Evolutionary conservation across 768 basidiomycete genomes (phyloP).

Genomic region (Pleurotus tuber-regium): DNA sequence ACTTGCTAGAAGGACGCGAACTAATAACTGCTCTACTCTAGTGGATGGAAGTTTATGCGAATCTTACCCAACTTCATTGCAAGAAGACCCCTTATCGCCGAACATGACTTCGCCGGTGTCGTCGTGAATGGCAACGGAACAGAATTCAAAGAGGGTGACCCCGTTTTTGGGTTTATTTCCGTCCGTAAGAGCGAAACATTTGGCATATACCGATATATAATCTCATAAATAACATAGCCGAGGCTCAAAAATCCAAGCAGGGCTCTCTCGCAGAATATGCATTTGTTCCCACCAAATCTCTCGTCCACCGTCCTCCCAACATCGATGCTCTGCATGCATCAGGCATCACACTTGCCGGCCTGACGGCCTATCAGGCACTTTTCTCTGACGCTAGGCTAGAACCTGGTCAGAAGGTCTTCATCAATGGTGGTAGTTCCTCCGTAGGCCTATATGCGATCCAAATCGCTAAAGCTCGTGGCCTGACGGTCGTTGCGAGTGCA

Average conservation of each 20-base stretch:
- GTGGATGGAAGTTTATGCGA: slow-evolving; percentile 46
- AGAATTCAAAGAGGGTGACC: slow-evolving; percentile 45
- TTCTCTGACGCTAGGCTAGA: slow-evolving; percentile 38
- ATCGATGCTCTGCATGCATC: slow-evolving; percentile 48
- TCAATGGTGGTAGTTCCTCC: slow-evolving; percentile 56
- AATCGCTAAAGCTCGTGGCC: slow-evolving; percentile 52
- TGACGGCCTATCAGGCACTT: slow-evolving; percentile 44
- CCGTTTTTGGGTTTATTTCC: slow-evolving; percentile 46
- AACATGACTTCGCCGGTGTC: slow-evolving; percentile 51
- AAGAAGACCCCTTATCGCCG: slow-evolving; percentile 40
- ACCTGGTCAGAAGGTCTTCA: slow-evolving; percentile 44
- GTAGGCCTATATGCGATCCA: slow-evolving; percentile 57
- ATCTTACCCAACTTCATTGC: slow-evolving; percentile 35
- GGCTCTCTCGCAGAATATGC: slow-evolving; percentile 52
- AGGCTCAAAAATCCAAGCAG: slow-evolving; percentile 23
- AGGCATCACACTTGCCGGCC: slow-evolving; percentile 41
- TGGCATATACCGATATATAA: neutral
- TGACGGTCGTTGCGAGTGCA: slow-evolving; percentile 47
- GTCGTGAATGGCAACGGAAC: slow-evolving; percentile 45
- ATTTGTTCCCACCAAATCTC: slow-evolving; percentile 26
- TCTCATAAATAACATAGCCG: slow-evolving; percentile 1
- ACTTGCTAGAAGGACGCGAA: neutral
- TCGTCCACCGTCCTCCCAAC: slow-evolving; percentile 34
- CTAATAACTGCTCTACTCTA: slow-evolving; percentile 16
- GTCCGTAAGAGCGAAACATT: slow-evolving; percentile 7